Percentiles rank a stretch among this genome's conserved stretches.
phyloP scores from a whole-genome alignment of 257 asterid genomes.

The Mitragyna speciosa region DNA sequence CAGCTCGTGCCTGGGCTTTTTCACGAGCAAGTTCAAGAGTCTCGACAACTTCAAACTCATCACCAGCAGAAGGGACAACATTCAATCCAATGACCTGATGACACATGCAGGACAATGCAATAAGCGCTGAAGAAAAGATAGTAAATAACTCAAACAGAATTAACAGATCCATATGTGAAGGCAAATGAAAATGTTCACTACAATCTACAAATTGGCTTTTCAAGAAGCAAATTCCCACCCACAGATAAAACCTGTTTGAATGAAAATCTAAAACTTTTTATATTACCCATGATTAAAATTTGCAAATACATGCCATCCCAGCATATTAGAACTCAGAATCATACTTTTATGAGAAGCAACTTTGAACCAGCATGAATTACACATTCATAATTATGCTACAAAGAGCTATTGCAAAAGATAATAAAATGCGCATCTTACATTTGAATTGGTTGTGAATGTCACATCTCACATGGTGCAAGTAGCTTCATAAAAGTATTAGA shows the following conservation, averaged over 20 bases:
- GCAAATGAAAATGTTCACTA: not conserved
- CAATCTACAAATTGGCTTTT: not conserved
- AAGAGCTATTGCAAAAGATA: not conserved
- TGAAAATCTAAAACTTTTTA: not conserved
- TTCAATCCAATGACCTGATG: slow-evolving; percentile 84
- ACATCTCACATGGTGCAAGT: not conserved
- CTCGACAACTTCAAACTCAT: slow-evolving; percentile 85
- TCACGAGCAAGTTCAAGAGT: slow-evolving; percentile 89
- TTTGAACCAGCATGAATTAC: not conserved
- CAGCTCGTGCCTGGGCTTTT: slow-evolving; percentile 71
- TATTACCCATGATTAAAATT: not conserved
- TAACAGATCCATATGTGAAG: not conserved
- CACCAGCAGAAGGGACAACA: slow-evolving; percentile 96
- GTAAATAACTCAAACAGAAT: slow-evolving; percentile 5
- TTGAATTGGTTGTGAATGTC: not conserved
- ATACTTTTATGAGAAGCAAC: not conserved
- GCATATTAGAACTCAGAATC: not conserved
- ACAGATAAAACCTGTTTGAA: not conserved
- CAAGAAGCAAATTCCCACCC: not conserved
- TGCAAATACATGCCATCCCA: not conserved
- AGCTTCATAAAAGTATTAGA: not conserved
- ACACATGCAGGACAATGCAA: slow-evolving; percentile 18
- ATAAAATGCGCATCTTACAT: slow-evolving; percentile 4
- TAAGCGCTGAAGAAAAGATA: slow-evolving; percentile 15
- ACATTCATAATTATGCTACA: not conserved